Evolutionary conservation across 257 asterid species (phyloP), one percentile per base, ranked within the genome.

Genomic region (Coffea eugenioides): DNA sequence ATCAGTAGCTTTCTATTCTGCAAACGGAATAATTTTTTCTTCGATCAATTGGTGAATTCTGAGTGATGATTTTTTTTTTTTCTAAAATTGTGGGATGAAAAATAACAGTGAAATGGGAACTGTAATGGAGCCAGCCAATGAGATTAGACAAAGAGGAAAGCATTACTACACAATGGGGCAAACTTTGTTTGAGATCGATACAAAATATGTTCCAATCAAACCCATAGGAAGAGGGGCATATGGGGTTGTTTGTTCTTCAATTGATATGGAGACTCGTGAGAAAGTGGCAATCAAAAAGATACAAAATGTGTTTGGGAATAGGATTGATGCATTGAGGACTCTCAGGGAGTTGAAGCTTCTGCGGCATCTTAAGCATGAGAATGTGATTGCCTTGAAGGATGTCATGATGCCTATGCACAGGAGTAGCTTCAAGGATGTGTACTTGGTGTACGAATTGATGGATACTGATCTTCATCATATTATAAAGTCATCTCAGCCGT

Each of bases 401-500:
- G 87, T 84, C n/a, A 84, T 87, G 90, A 84, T 84, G 82, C 90
- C 90, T 39, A 57, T 78, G 65, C 80, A 82, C 3, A 78, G 81
- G 69, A 82, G 75, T 31, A 80, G 80, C 67, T 87, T 87, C 69
- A 82, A 87, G 78, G 90, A 87, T 83, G 74, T 87, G 69, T 87
- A 87, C 73, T 77, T 87, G 85, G 90, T 87, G 65, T 87, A 82
- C 80, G 90, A 87, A 79, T 75, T 87, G 73, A 87, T 87, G 90
- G 90, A 87, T 65, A 87, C 90, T 3, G 90, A 87, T 82, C 88
- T 87, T 81, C 86, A 87, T 73, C 88, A 87, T 34, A 87, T 87
- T 54, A 87, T 87, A 21, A 87, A 84, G 87, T 84, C 88, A 5
- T 54, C 88, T 3, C 90, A 87, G 82, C 87, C 88, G 8, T 69